Base-by-base conservation (phyloP, 768 basidiomycete genomes). In the Asterophora lycoperdoides region DNA sequence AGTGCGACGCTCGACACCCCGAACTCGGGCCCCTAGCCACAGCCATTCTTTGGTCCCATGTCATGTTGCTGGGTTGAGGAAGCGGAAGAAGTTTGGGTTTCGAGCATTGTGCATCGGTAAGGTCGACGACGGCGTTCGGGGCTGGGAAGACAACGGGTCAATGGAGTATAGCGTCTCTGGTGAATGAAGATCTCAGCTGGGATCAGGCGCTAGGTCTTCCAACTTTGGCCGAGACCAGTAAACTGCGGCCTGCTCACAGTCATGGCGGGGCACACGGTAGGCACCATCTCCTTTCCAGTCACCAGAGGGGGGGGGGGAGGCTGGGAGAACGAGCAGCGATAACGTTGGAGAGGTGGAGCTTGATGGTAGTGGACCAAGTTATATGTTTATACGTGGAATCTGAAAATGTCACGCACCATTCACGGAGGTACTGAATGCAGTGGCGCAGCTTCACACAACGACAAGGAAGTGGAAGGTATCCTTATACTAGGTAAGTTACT, bases 341-440 rank as follows among this genome's bases (percentile, higher is more conserved):
- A 73, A 98, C 95, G 52, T 72, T 71, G 44, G 93, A 95, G 57
- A 97, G 86, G 75, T 96, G 91, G 49, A 96, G 81, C 89, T 89
- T 93, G 55, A 6, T 26, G 14, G 8, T n/a, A 20, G 8, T 20
- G 32, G 9, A 28, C 15, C 39, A 23, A 32, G 14, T 38, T 20
- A 26, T 18, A 26, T 18, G 17, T n/a, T 1, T 18, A 33, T 41
- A 15, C 9, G 29, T 44, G 6, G 41, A 8, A 41, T 17, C n/a
- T 10, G 6, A 10, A 10, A 5, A 29, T 10, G 19, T 18, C 2
- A 67, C 74, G 59, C 57, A 78, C 77, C 86, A 93, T 72, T 95
- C 93, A n/a, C n/a, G n/a, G n/a, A n/a, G n/a, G n/a, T n/a, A n/a
- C n/a, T n/a, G n/a, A n/a, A n/a, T n/a, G n/a, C n/a, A n/a, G n/a